Percentiles rank a stretch among this genome's conserved stretches.
phyloP scores from a whole-genome alignment of 805 yeast genomes.

The Starmera caribaea region DNA sequence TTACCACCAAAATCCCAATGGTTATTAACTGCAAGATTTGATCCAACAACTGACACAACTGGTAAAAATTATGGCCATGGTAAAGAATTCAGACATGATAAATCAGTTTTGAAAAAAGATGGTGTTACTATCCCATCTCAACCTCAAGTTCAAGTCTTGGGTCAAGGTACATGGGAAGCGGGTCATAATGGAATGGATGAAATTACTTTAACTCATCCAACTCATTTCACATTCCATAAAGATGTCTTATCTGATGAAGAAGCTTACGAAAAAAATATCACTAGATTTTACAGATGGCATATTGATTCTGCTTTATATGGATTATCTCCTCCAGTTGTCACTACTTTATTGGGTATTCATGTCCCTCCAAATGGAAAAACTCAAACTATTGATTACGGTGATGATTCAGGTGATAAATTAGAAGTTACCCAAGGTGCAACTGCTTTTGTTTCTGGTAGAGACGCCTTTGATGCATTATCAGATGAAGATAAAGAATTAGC shows the following conservation, averaged over 20 bases:
- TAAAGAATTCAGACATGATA: slow-evolving; percentile 56
- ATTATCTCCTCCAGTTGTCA: slow-evolving; percentile 77
- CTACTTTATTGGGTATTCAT: slow-evolving; percentile 74
- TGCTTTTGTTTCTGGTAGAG: slow-evolving; percentile 79
- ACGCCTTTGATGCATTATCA: slow-evolving; percentile 57
- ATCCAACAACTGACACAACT: slow-evolving; percentile 47
- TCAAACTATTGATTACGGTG: slow-evolving; percentile 52
- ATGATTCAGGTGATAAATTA: slow-evolving; percentile 52
- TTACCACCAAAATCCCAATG: slow-evolving; percentile 71
- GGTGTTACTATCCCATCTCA: slow-evolving; percentile 71
- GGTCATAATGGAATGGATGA: slow-evolving; percentile 48
- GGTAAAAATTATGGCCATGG: slow-evolving; percentile 76
- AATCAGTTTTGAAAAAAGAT: slow-evolving; percentile 68
- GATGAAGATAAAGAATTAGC: slow-evolving; percentile 69
- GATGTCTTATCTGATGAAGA: slow-evolving; percentile 53
- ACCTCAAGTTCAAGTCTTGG: slow-evolving; percentile 87
- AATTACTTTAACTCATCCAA: slow-evolving; percentile 67
- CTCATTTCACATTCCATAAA: slow-evolving; percentile 75
- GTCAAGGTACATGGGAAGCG: slow-evolving; percentile 64
- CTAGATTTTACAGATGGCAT: slow-evolving; percentile 90
- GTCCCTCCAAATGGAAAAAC: slow-evolving; percentile 64
- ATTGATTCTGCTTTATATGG: slow-evolving; percentile 85
- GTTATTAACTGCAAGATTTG: slow-evolving; percentile 65
- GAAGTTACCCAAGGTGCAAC: slow-evolving; percentile 80
- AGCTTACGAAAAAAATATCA: slow-evolving; percentile 46